phyloP scores from a whole-genome alignment of 768 basidiomycete genomes.

The Amanita brunnescens region DNA sequence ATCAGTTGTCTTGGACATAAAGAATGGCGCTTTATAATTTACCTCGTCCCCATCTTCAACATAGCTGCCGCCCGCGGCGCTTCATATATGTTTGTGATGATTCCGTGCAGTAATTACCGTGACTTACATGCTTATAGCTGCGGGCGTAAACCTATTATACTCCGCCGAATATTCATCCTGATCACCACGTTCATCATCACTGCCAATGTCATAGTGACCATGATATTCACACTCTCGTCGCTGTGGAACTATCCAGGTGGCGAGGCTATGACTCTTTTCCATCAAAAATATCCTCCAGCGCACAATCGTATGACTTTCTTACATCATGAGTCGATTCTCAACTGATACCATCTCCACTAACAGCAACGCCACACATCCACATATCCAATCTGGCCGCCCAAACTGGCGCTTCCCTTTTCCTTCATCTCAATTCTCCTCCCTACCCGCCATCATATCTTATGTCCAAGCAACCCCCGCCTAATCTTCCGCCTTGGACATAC shows the following conservation, averaged over 20 bases:
- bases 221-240: slow-evolving; percentile 49
- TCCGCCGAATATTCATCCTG: slow-evolving; percentile 35
- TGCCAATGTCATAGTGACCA: slow-evolving; percentile 45
- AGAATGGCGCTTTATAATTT: slow-evolving; percentile 96
- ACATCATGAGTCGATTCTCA: not conserved
- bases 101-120: not conserved
- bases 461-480: slow-evolving; percentile 9
- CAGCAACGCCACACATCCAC: slow-evolving; percentile 45
- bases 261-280: slow-evolving; percentile 53
- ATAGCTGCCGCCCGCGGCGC: slow-evolving; percentile 65
- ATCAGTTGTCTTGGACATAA: slow-evolving; percentile 85
- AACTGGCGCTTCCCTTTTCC: slow-evolving; percentile 86
- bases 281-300: slow-evolving; percentile 31
- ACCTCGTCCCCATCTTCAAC: slow-evolving; percentile 77
- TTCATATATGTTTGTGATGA: slow-evolving; percentile 46
- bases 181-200: slow-evolving; percentile 37
- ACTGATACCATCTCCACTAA: not conserved
- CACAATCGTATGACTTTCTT: not conserved
- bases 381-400: slow-evolving; percentile 83
- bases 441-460: slow-evolving; percentile 17
- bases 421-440: slow-evolving; percentile 57
- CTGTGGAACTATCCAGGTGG: slow-evolving; percentile 88
- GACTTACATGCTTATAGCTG: not conserved
- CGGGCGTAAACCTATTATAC: slow-evolving; percentile 37
- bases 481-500: slow-evolving; percentile 47